Percentiles rank a stretch among this genome's conserved stretches.
Evolutionary conservation across 495 filamentous ascomycete species (phyloP).

Genomic region (Cercophora newfieldiana): DNA sequence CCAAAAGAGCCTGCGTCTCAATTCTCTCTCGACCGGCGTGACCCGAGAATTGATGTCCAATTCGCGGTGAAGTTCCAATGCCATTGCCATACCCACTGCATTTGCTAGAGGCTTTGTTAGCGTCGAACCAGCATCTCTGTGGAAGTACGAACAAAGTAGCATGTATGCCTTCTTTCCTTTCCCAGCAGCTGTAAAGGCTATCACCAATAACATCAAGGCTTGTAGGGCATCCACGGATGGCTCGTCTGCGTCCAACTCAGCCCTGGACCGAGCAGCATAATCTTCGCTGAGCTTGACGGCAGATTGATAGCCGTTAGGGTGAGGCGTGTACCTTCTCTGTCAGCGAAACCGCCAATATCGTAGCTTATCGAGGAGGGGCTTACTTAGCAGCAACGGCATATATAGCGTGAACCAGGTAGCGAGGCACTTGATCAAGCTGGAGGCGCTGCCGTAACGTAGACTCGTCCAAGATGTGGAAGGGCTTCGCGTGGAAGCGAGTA

Average conservation of each 20-base stretch:
- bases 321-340: conserved; percentile 60
- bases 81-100: conserved; percentile 77
- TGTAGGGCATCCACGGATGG: conserved; percentile 76
- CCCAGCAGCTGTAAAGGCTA: conserved; percentile 73
- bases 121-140: not conserved
- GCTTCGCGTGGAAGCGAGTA: conserved; percentile 71
- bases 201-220: conserved; percentile 70
- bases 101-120: conserved; percentile 52
- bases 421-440: conserved; percentile 64
- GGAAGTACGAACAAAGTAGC: conserved; percentile 62
- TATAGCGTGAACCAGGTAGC: conserved; percentile 66
- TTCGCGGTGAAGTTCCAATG: conserved; percentile 74
- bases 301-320: conserved; percentile 60
- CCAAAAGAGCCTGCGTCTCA: conserved; percentile 76
- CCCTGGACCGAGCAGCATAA: conserved; percentile 64
- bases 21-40: conserved; percentile 66
- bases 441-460: conserved; percentile 64
- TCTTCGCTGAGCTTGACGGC: conserved; percentile 63
- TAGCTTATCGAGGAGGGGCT: not conserved
- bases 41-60: conserved; percentile 57
- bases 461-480: conserved; percentile 78
- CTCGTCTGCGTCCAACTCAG: conserved; percentile 73
- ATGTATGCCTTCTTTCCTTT: conserved; percentile 84
- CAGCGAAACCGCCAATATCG: conserved; percentile 8
- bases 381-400: conserved; percentile 72